A percentile compares a stretch with the other conserved stretches of the same genome.
These are phyloP conservation scores for Suhomyces anneliseae DNA, from an alignment of 1,139 yeast species.

Conservation along the genomic window DNA sequence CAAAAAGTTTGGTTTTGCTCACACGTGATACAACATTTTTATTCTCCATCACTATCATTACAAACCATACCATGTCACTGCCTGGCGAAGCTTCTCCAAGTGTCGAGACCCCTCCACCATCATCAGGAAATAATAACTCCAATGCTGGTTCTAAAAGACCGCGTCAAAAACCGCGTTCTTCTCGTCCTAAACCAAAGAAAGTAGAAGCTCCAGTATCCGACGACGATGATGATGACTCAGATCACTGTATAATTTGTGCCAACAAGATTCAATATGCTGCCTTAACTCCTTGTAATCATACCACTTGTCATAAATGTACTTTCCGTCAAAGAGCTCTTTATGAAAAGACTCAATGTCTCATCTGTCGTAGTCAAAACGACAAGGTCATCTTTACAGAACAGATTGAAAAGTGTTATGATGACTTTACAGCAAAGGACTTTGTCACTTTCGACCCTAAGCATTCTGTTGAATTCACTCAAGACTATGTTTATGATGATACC, in stretches of 20 bases:
- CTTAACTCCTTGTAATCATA: constrained; percentile 80
- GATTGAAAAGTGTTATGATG: constrained; percentile 38
- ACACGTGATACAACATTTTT: background rate
- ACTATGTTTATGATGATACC: constrained; percentile 41
- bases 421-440: constrained; percentile 32
- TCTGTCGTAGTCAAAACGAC: constrained; percentile 75
- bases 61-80: background rate
- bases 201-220: constrained; percentile 16
- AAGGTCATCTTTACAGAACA: constrained; percentile 60
- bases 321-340: constrained; percentile 82
- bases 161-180: background rate
- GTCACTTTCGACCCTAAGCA: constrained; percentile 42
- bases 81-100: background rate
- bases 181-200: background rate
- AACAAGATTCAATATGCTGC: constrained; percentile 63
- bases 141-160: background rate
- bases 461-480: constrained; percentile 53
- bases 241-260: constrained; percentile 81
- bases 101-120: background rate
- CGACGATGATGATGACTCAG: constrained; percentile 31
- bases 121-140: background rate
- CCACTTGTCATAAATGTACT: constrained; percentile 79
- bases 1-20: background rate
- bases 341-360: constrained; percentile 70
- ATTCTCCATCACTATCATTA: background rate